Evolutionary conservation across 805 yeast species (phyloP).

Genomic region (Pichia cabralensis): DNA sequence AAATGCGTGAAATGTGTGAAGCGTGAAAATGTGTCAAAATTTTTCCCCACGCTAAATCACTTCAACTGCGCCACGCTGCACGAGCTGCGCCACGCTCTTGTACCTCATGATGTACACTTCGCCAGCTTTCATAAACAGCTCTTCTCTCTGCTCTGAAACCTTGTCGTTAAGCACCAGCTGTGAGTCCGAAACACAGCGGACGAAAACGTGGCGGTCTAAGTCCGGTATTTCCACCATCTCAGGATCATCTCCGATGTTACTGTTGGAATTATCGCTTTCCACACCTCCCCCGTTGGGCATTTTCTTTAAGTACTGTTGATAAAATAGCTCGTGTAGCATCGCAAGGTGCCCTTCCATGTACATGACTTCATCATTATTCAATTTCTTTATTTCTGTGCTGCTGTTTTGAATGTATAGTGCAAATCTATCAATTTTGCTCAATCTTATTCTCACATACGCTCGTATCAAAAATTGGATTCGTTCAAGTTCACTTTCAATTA

Average conservation of each 20-base stretch:
- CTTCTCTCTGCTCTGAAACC: too few relatives aligned
- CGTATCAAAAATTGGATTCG: conserved; percentile 75
- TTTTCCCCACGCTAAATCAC: too few relatives aligned
- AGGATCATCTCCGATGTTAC: conserved; percentile 70
- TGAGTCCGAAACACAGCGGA: too few relatives aligned
- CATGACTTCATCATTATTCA: conserved; percentile 50
- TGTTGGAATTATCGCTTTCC: not conserved
- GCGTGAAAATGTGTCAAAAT: too few relatives aligned
- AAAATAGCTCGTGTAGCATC: conserved; percentile 55
- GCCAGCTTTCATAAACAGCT: too few relatives aligned
- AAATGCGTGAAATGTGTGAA: too few relatives aligned
- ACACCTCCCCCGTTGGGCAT: not conserved
- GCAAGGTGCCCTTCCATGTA: conserved; percentile 65
- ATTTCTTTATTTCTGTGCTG: conserved; percentile 27
- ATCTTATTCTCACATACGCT: conserved; percentile 68
- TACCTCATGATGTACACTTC: not conserved
- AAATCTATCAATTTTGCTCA: conserved; percentile 64
- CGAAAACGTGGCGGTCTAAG: conserved; percentile 66
- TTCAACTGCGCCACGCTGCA: too few relatives aligned
- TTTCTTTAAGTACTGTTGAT: conserved; percentile 51
- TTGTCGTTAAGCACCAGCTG: too few relatives aligned
- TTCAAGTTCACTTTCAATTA: conserved; percentile 88
- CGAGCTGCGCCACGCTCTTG: too few relatives aligned
- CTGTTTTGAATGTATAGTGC: conserved; percentile 47
- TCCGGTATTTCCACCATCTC: conserved; percentile 79